Evolutionary conservation across 441 rosid genomes (phyloP), one percentile per base, ranked within the genome.

Genomic region (Manihot esculenta): DNA sequence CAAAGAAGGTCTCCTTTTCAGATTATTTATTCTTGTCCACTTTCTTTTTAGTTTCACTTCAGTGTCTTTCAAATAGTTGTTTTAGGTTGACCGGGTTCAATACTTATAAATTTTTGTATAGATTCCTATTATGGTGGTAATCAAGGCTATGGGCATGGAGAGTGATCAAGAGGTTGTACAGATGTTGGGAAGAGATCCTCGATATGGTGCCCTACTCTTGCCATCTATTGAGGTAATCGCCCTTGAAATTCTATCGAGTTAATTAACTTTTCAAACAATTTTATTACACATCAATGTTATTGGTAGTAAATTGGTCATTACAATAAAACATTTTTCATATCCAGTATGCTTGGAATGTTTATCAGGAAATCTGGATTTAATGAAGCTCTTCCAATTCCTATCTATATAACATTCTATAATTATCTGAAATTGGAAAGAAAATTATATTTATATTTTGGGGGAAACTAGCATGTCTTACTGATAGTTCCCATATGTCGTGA

Each of bases 81-180:
- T 21, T 41, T n/a, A 6, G 17, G 1, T 65, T 57, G 57, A n/a
- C 26, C 17, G 41, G 33, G 54, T 68, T 60, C 69, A 64, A 47
- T 48, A 23, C 60, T 54, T 55, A 65, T 13, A 33, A 41, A 23
- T 15, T 77, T 57, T 78, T 73, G 45, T 26, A 69, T 76, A 88
- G 92, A 82, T 94, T 81, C 99, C 99, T 68, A 87, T 94, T 48
- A 87, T 94, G 94, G 85, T 87, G 69, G 96, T 88, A 71, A 81
- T 94, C 76, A 92, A 89, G 81, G 98, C 97, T 68, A 92, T 94
- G 99, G 97, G 99, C 72, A 92, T 92, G 96, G 93, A 94, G 82
- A 87, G 93, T 71, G 97, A 92, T 77, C 96, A 90, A 86, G 99
- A 94, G 85, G 91, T 90, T 50, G 96, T 92, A 62, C 96, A 90